These are phyloP conservation scores for Telopea speciosissima DNA, from an alignment of 177 flowering plant genomes.

Conservation along the genomic window DNA sequence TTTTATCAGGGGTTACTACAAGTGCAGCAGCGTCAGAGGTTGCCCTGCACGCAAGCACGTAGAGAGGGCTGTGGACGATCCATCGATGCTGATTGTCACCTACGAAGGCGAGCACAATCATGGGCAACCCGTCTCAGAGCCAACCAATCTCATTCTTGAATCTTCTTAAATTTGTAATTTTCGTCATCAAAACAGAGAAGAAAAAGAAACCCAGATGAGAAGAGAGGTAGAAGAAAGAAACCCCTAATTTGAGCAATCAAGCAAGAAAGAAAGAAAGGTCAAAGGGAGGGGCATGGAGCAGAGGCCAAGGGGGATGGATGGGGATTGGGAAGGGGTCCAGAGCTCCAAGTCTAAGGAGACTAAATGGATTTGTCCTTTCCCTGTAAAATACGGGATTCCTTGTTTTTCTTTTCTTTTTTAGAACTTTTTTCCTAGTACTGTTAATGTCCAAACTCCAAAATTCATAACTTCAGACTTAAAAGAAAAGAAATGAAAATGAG, in stretches of 20 bases:
- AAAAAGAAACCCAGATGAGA: neutral
- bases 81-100: constrained; percentile 49
- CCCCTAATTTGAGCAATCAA: no score
- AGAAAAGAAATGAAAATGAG: neutral
- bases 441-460: neutral
- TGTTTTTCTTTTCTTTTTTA: neutral
- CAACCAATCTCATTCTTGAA: constrained; percentile 43
- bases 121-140: neutral
- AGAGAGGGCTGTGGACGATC: constrained; percentile 63
- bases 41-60: constrained; percentile 80
- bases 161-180: constrained; percentile 32
- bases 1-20: constrained; percentile 63
- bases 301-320: neutral
- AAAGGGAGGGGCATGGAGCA: neutral
- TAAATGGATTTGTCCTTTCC: neutral
- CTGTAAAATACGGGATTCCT: neutral
- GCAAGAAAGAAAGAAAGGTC: neutral
- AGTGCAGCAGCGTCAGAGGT: constrained; percentile 74
- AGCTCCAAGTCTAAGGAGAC: neutral
- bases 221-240: no score
- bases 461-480: neutral
- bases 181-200: no score
- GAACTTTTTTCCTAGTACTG: neutral
- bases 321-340: no score
- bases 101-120: constrained; percentile 1